Evolutionary conservation across 2,329 filamentous ascomycete species (phyloP).

Genomic region (Aspergillus transmontanensis): DNA sequence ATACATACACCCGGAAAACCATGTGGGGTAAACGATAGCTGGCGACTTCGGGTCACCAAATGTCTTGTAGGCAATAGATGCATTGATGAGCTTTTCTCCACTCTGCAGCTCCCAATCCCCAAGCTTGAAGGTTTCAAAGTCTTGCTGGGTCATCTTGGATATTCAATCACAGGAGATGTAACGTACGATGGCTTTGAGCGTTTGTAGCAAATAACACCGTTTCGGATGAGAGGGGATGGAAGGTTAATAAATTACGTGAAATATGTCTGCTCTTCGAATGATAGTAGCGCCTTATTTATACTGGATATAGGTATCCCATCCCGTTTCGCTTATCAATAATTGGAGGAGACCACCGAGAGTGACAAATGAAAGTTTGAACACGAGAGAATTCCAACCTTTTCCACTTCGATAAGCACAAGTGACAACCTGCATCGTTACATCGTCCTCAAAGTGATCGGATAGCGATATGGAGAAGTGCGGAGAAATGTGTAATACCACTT

Average conservation of each 20-base stretch:
- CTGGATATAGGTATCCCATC: neutral
- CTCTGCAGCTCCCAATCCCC: slow-evolving; percentile 69
- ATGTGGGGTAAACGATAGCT: slow-evolving; percentile 74
- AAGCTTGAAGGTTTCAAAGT: slow-evolving; percentile 58
- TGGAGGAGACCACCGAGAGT: neutral
- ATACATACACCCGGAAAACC: slow-evolving; percentile 66
- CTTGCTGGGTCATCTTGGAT: slow-evolving; percentile 15
- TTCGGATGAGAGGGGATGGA: neutral
- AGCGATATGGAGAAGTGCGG: neutral
- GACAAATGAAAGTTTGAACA: neutral
- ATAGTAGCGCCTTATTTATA: neutral
- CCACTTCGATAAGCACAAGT: neutral
- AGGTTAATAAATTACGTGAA: neutral
- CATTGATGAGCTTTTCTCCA: slow-evolving; percentile 63
- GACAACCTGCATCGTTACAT: neutral
- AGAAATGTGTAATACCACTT: neutral
- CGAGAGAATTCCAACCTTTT: neutral
- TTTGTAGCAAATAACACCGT: neutral
- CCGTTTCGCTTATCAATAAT: neutral
- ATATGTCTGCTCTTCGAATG: neutral
- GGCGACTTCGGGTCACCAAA: slow-evolving; percentile 65
- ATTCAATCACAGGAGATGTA: neutral
- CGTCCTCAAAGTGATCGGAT: neutral
- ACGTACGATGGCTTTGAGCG: neutral
- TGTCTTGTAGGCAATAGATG: slow-evolving; percentile 76